phyloP scores from a whole-genome alignment of 2,329 filamentous ascomycete genomes.

The Xylaria sp. region DNA sequence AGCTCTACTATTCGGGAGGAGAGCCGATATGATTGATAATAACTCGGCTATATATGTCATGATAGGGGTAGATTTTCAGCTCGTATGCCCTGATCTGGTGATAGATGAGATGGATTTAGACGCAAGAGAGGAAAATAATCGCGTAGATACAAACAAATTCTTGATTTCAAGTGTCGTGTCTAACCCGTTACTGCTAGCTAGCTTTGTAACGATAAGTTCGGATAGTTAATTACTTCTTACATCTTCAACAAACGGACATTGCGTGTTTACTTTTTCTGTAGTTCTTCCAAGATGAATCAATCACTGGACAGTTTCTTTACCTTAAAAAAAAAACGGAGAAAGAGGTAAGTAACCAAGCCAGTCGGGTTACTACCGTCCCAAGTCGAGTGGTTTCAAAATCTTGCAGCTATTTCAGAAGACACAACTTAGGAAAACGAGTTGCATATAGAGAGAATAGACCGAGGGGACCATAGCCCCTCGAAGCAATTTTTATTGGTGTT shows the following conservation, averaged over 20 bases:
- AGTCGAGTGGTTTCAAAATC: not conserved
- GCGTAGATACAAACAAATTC: too few relatives aligned
- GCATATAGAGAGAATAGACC: conserved; percentile 21
- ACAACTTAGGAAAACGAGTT: not conserved
- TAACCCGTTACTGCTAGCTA: too few relatives aligned
- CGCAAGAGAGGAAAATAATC: not conserved
- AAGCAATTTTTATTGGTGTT: conserved; percentile 46
- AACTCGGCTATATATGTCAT: not conserved
- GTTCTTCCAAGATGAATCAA: not conserved
- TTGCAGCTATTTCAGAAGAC: not conserved
- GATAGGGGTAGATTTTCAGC: not conserved
- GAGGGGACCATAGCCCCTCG: conserved; percentile 53
- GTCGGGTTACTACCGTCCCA: not conserved
- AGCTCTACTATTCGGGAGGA: not conserved
- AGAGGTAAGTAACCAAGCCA: not conserved
- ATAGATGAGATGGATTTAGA: not conserved
- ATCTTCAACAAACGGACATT: too few relatives aligned
- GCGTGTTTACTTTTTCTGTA: too few relatives aligned
- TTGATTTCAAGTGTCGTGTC: too few relatives aligned
- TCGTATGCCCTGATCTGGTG: not conserved
- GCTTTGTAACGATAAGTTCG: too few relatives aligned
- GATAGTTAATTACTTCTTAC: too few relatives aligned
- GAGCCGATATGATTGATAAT: too few relatives aligned
- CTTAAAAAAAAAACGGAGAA: not conserved
- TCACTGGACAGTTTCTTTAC: too few relatives aligned